These are phyloP conservation scores for Lepidopterella palustris DNA, from an alignment of 495 filamentous ascomycete genomes.

Conservation along the genomic window DNA sequence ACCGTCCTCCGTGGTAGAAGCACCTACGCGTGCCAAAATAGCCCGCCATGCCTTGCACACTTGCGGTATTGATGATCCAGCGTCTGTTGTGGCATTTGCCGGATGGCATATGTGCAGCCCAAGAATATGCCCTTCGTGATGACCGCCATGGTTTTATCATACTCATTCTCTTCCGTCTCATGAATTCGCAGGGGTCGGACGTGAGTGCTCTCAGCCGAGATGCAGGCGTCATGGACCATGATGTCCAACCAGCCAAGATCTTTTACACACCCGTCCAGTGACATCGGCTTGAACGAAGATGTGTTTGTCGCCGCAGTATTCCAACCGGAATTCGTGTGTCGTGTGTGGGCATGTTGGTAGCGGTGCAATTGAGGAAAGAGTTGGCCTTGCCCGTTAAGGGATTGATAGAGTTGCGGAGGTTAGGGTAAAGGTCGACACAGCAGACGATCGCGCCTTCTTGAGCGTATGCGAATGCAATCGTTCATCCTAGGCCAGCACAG, in stretches of 20 bases:
- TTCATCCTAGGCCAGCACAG: not conserved
- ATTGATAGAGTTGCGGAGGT: conserved; percentile 19
- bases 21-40: not conserved
- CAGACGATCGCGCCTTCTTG: conserved; percentile 24
- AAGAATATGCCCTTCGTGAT: conserved; percentile 46
- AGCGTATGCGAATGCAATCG: conserved; percentile 15
- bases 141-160: conserved; percentile 42
- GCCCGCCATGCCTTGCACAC: conserved; percentile 42
- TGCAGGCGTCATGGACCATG: conserved; percentile 51
- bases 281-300: conserved; percentile 39
- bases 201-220: conserved; percentile 22
- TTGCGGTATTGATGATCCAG: conserved; percentile 51
- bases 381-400: conserved; percentile 1
- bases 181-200: conserved; percentile 31
- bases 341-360: conserved; percentile 25
- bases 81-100: conserved; percentile 48
- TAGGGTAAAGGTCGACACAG: conserved; percentile 27
- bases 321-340: conserved; percentile 28
- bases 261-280: conserved; percentile 34
- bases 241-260: conserved; percentile 44
- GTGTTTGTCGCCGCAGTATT: conserved; percentile 23
- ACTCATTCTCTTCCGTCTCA: conserved; percentile 37
- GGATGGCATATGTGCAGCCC: conserved; percentile 44
- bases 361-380: conserved; percentile 12
- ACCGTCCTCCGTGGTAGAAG: not conserved